These are phyloP conservation scores for Russula compacta DNA, from an alignment of 768 basidiomycete species.

Conservation along the genomic window DNA sequence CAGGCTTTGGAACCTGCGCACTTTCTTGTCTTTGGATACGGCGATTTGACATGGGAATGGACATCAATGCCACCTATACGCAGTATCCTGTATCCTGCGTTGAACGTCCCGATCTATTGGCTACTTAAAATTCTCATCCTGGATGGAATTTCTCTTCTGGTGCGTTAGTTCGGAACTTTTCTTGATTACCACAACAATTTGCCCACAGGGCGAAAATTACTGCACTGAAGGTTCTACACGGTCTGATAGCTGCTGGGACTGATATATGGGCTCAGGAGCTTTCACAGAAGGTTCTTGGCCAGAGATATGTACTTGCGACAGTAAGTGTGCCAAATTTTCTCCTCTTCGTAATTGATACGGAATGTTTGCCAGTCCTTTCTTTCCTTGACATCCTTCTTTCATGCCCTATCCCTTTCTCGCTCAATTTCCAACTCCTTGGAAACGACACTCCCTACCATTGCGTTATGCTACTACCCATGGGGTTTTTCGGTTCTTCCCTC, in stretches of 20 bases:
- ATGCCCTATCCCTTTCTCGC: conserved; percentile 74
- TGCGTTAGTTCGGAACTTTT: conserved; percentile 33
- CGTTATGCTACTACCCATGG: conserved; percentile 76
- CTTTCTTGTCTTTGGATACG: conserved; percentile 81
- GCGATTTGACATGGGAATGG: conserved; percentile 97
- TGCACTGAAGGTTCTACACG: conserved; percentile 67
- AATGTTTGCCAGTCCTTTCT: conserved; percentile 52
- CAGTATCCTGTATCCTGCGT: conserved; percentile 72
- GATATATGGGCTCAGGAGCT: conserved; percentile 68
- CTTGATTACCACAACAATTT: not conserved
- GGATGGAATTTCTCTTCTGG: conserved; percentile 51
- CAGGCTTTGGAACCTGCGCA: conserved; percentile 93
- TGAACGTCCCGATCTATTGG: conserved; percentile 78
- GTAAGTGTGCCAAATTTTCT: conserved; percentile 38
- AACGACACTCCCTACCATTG: conserved; percentile 72
- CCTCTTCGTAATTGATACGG: not conserved
- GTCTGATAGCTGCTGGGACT: conserved; percentile 65
- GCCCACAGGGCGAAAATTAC: conserved; percentile 41
- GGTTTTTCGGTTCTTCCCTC: conserved; percentile 20
- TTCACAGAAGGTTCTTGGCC: conserved; percentile 47
- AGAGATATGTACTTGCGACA: conserved; percentile 45
- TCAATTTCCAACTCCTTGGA: conserved; percentile 92
- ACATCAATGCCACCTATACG: conserved; percentile 56
- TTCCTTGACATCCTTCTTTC: conserved; percentile 80
- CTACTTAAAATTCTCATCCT: conserved; percentile 47